phyloP scores from a whole-genome alignment of 306 rosid species.

The Dalbergia cochinchinensis region DNA sequence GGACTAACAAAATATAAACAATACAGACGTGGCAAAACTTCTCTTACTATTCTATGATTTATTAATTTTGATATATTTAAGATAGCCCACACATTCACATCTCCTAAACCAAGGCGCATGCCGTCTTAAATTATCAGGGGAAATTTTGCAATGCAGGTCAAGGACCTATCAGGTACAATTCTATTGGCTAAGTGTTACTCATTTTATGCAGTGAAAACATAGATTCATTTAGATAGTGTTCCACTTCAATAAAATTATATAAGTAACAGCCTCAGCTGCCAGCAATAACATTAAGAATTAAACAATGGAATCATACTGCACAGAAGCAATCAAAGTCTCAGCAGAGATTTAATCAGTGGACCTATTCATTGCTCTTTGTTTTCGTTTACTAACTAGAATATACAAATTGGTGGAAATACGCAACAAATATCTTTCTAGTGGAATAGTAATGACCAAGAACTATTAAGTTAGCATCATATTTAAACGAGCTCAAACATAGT shows the following conservation, averaged over 20 bases:
- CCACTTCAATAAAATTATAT: not conserved
- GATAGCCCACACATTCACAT: not conserved
- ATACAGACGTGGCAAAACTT: conserved; percentile 14
- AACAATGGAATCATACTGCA: conserved; percentile 6
- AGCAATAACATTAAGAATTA: conserved; percentile 9
- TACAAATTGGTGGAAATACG: conserved; percentile 11
- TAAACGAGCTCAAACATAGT: conserved; percentile 10
- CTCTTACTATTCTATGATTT: conserved; percentile 6
- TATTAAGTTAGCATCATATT: conserved; percentile 13
- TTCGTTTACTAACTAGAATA: conserved; percentile 2
- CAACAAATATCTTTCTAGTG: not conserved
- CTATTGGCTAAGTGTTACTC: not conserved
- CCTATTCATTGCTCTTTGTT: conserved; percentile 33
- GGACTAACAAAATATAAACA: conserved; percentile 9
- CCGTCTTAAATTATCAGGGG: conserved; percentile 3
- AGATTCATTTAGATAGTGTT: conserved; percentile 2
- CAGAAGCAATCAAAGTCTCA: conserved; percentile 1
- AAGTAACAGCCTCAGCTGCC: conserved; percentile 28
- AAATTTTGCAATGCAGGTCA: conserved; percentile 11
- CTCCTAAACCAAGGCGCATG: conserved; percentile 8
- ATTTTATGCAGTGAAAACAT: not conserved
- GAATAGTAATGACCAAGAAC: conserved; percentile 11
- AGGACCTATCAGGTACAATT: conserved; percentile 23
- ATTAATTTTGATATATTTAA: conserved; percentile 14
- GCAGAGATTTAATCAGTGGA: not conserved